These are phyloP conservation scores for Brassica cretica DNA, from an alignment of 345 rosid species.

Conservation along the genomic window DNA sequence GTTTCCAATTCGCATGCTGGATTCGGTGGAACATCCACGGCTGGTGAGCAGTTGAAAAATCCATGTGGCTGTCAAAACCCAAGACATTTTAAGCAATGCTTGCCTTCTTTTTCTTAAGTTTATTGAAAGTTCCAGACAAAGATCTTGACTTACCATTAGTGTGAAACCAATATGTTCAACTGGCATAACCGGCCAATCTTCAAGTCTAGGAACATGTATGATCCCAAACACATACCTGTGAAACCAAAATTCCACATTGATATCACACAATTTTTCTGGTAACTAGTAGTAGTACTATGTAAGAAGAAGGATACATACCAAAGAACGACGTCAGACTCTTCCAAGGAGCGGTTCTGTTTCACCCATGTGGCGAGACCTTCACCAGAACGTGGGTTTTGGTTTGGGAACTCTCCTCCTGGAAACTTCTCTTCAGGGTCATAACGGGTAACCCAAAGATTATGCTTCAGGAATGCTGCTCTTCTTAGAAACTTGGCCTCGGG, in stretches of 20 bases:
- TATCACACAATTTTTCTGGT: not conserved
- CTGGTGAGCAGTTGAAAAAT: conserved; percentile 93
- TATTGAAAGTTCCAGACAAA: not conserved
- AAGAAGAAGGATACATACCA: conserved; percentile 50
- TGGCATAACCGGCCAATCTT: conserved; percentile 97
- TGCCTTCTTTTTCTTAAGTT: not conserved
- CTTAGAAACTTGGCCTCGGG: conserved; percentile 81
- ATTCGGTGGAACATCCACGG: conserved; percentile 88
- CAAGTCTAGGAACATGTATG: conserved; percentile 84
- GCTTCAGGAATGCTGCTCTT: conserved; percentile 84
- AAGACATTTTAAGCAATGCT: not conserved
- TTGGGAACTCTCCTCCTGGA: conserved; percentile 94
- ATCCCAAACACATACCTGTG: conserved; percentile 89
- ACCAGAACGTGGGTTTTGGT: conserved; percentile 85
- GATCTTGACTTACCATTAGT: conserved; percentile 58
- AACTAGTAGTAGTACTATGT: not conserved
- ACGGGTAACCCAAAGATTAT: conserved; percentile 86
- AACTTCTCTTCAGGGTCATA: conserved; percentile 63
- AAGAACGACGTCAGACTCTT: conserved; percentile 80
- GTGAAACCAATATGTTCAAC: conserved; percentile 82
- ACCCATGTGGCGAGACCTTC: conserved; percentile 91
- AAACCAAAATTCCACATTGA: not conserved
- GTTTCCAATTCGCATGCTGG: conserved; percentile 61
- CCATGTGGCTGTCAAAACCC: conserved; percentile 78
- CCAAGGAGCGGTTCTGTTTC: conserved; percentile 74